Percentiles rank a stretch among this genome's conserved stretches.
phyloP scores from a whole-genome alignment of 805 yeast genomes.

The Starmerella stellata region DNA sequence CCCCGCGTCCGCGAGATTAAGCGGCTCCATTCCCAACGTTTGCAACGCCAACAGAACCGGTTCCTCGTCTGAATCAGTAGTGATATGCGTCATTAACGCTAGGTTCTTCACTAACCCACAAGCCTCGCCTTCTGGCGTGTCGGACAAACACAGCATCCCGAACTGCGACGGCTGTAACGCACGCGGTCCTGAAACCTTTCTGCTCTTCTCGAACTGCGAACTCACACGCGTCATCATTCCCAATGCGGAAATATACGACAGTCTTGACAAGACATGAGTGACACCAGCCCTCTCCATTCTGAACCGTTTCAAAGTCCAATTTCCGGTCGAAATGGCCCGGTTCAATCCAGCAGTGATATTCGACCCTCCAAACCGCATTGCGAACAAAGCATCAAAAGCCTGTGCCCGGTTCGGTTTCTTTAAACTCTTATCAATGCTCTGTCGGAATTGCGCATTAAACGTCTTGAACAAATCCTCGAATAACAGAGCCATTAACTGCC shows the following conservation, averaged over 20 bases:
- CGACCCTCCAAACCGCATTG: constrained; percentile 77
- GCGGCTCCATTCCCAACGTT: constrained; percentile 76
- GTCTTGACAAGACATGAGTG: constrained; percentile 81
- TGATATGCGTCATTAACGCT: constrained; percentile 96
- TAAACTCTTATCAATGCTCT: constrained; percentile 79
- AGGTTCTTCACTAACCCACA: constrained; percentile 95
- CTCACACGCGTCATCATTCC: constrained; percentile 99
- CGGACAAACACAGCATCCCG: constrained; percentile 97
- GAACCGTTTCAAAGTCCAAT: constrained; percentile 96
- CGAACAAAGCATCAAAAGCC: constrained; percentile 82
- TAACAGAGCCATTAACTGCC: constrained; percentile 83
- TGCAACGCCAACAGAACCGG: constrained; percentile 66
- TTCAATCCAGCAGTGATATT: constrained; percentile 87
- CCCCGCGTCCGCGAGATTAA: constrained; percentile 62
- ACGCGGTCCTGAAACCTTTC: constrained; percentile 97
- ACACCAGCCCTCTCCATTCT: constrained; percentile 99
- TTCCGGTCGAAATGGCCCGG: constrained; percentile 95
- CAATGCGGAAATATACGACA: constrained; percentile 81
- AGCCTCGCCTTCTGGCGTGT: constrained; percentile 99
- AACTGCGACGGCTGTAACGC: constrained; percentile 97
- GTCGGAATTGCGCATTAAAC: constrained; percentile 85
- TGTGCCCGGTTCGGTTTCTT: constrained; percentile 88
- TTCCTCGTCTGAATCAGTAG: constrained; percentile 91
- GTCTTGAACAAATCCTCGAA: constrained; percentile 96
- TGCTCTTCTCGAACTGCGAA: constrained; percentile 94